Conservation (phyloP, 768 basidiomycete species). For the Inosperma sp. region DNA sequence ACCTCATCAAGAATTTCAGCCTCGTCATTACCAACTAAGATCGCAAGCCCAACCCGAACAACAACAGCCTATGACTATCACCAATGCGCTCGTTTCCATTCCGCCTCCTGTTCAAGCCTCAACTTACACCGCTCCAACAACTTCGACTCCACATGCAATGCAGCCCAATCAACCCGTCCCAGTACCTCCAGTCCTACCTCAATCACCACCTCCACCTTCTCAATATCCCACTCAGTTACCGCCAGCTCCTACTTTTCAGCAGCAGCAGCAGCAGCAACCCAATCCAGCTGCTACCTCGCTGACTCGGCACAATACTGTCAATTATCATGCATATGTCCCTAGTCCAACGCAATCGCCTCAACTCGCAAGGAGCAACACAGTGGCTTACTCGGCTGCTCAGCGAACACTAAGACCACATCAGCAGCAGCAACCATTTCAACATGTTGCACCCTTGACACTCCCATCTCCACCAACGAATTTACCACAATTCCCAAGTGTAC, state of each 20-base stretch:
- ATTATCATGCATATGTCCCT: slow-evolving; percentile 23
- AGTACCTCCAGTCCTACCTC: slow-evolving; percentile 24
- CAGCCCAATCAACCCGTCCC: slow-evolving; percentile 15
- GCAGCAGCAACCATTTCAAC: slow-evolving; percentile 25
- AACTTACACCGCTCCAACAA: slow-evolving; percentile 7
- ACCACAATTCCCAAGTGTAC: slow-evolving; percentile 62
- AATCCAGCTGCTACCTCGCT: slow-evolving; percentile 16
- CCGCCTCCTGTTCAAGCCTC: slow-evolving; percentile 1
- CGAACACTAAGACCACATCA: slow-evolving; percentile 26
- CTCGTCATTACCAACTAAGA: slow-evolving; percentile 17
- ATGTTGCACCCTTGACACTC: slow-evolving; percentile 19
- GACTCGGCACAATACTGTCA: slow-evolving; percentile 32
- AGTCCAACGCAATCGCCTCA: slow-evolving; percentile 24
- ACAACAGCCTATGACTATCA: slow-evolving; percentile 2
- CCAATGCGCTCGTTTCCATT: slow-evolving; percentile 7
- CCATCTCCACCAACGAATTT: slow-evolving; percentile 35
- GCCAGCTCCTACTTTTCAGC: slow-evolving; percentile 11
- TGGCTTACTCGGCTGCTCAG: slow-evolving; percentile 17
- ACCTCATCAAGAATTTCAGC: neutral
- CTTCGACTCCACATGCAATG: neutral
- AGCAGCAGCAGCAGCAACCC: slow-evolving; percentile 12
- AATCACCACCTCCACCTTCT: slow-evolving; percentile 14
- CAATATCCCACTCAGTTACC: slow-evolving; percentile 17
- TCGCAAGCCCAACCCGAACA: slow-evolving; percentile 11
- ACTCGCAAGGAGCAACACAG: slow-evolving; percentile 32